Percentiles rank a stretch among this genome's conserved stretches.
Evolutionary conservation across 2,329 filamentous ascomycete genomes (phyloP).

Genomic region (Dothistroma septosporum): DNA sequence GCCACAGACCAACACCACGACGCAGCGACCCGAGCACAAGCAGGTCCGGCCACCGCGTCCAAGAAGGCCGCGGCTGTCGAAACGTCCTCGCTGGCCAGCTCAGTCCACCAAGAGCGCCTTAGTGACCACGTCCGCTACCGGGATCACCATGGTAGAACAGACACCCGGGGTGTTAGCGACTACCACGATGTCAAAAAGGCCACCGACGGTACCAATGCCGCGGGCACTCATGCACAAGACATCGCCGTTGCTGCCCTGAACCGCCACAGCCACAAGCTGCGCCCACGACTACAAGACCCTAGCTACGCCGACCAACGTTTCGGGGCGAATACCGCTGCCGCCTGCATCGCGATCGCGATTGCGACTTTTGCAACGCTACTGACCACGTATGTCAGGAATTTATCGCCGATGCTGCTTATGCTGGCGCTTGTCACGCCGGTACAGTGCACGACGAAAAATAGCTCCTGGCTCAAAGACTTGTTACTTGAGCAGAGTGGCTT

Average conservation of each 20-base stretch:
- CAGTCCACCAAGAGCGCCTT: conserved; percentile 11
- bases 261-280: background rate
- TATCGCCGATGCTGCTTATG: background rate
- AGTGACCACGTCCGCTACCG: conserved; percentile 20
- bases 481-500: background rate
- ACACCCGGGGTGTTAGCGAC: background rate
- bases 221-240: background rate
- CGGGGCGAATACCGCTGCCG: background rate
- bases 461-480: conserved; percentile 4
- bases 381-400: background rate
- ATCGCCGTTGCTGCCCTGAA: background rate
- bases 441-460: conserved; percentile 10
- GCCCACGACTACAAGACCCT: background rate
- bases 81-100: background rate
- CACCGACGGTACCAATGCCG: background rate
- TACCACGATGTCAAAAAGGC: background rate
- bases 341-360: background rate
- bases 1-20: conserved; percentile 1
- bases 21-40: background rate
- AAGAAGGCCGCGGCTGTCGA: conserved; percentile 2
- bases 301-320: background rate
- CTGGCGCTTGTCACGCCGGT: conserved; percentile 6
- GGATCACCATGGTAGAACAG: conserved; percentile 26
- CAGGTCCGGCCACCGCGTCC: background rate
- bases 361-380: background rate